These are phyloP conservation scores for Penicillium cinerascens DNA, from an alignment of 495 filamentous ascomycete species.

Conservation along the genomic window DNA sequence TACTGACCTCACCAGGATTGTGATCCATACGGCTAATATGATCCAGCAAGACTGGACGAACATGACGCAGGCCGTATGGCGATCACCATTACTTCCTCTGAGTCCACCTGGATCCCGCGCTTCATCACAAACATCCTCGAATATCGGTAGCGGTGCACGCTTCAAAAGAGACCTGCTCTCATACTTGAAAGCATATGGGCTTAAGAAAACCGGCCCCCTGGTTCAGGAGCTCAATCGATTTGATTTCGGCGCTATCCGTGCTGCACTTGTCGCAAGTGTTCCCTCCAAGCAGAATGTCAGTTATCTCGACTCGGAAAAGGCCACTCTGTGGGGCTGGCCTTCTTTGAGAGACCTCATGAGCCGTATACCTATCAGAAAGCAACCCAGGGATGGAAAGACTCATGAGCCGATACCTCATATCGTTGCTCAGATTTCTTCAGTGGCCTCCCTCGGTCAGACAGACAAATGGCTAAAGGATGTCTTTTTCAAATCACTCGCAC, in stretches of 20 bases:
- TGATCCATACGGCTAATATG: slow-evolving; percentile 91
- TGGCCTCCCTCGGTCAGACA: slow-evolving; percentile 71
- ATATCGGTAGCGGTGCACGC: slow-evolving; percentile 57
- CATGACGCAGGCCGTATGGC: slow-evolving; percentile 84
- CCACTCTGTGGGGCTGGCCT: slow-evolving; percentile 71
- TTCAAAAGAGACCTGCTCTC: slow-evolving; percentile 76
- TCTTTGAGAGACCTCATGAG: slow-evolving; percentile 60
- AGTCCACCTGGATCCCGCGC: slow-evolving; percentile 3
- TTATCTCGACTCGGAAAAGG: slow-evolving; percentile 28
- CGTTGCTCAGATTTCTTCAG: slow-evolving; percentile 75
- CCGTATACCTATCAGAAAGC: slow-evolving; percentile 35
- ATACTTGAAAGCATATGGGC: slow-evolving; percentile 70
- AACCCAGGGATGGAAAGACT: background rate
- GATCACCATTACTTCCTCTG: slow-evolving; percentile 67
- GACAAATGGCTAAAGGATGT: slow-evolving; percentile 70
- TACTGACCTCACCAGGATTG: slow-evolving; percentile 37
- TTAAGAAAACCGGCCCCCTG: slow-evolving; percentile 47
- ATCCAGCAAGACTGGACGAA: slow-evolving; percentile 81
- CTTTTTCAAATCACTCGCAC: slow-evolving; percentile 57
- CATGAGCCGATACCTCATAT: slow-evolving; percentile 48
- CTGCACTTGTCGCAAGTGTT: slow-evolving; percentile 71
- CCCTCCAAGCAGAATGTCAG: slow-evolving; percentile 59
- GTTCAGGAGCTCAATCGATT: slow-evolving; percentile 55
- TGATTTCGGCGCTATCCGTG: slow-evolving; percentile 69
- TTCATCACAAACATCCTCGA: slow-evolving; percentile 6